Percentiles rank a stretch among this genome's conserved stretches.
Evolutionary conservation across 306 rosid genomes (phyloP).

Genomic region (Quercus engelmannii): DNA sequence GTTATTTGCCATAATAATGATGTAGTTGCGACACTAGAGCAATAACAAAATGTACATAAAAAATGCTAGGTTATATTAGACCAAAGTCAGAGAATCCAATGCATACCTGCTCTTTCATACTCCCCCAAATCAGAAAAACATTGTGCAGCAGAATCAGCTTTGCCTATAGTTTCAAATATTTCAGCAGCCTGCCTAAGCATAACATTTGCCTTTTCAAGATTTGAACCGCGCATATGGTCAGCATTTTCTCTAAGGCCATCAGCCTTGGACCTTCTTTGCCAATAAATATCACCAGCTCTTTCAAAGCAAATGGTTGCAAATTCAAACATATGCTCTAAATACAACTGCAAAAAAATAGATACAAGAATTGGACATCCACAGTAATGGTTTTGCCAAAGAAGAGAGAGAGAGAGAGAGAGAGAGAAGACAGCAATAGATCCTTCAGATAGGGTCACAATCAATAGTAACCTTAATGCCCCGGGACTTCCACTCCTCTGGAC

Average conservation of each 20-base stretch:
- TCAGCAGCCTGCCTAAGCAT: constrained; percentile 68
- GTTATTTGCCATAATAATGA: neutral
- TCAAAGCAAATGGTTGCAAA: constrained; percentile 80
- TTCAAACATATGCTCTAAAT: constrained; percentile 52
- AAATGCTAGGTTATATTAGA: neutral
- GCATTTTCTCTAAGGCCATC: constrained; percentile 59
- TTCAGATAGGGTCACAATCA: neutral
- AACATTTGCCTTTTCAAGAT: constrained; percentile 47
- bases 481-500: constrained; percentile 65
- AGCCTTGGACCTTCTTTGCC: constrained; percentile 77
- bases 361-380: neutral
- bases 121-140: constrained; percentile 70
- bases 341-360: constrained; percentile 39
- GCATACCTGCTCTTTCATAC: constrained; percentile 62
- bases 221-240: constrained; percentile 32
- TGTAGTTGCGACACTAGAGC: neutral
- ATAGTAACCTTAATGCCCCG: constrained; percentile 64
- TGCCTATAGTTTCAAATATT: constrained; percentile 62
- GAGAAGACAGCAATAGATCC: neutral
- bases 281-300: constrained; percentile 62
- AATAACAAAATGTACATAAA: neutral
- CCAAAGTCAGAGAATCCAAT: neutral
- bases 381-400: neutral
- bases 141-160: constrained; percentile 57
- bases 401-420: neutral